Conservation (phyloP, 495 filamentous ascomycete genomes). For the Lineolata rhizophorae region DNA sequence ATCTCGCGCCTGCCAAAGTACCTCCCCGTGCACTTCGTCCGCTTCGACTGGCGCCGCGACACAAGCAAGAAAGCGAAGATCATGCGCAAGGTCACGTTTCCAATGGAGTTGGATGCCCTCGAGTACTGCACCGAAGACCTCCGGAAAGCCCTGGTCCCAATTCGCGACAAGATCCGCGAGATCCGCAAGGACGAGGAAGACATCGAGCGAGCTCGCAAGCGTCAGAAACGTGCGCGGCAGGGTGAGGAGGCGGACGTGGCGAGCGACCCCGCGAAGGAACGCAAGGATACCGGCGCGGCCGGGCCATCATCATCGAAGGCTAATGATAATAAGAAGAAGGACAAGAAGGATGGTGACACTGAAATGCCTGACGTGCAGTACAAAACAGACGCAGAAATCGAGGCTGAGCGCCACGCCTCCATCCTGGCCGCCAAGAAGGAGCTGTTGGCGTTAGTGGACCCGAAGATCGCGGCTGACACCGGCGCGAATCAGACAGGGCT, state of each 20-base stretch:
- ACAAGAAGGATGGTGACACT: slow-evolving; percentile 40
- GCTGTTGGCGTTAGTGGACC: slow-evolving; percentile 49
- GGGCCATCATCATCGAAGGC: slow-evolving; percentile 17
- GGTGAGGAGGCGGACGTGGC: slow-evolving; percentile 31
- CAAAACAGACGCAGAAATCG: slow-evolving; percentile 86
- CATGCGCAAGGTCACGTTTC: slow-evolving; percentile 95
- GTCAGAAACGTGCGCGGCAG: slow-evolving; percentile 54
- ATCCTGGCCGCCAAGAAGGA: slow-evolving; percentile 67
- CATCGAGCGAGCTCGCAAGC: slow-evolving; percentile 65
- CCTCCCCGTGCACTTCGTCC: slow-evolving; percentile 88
- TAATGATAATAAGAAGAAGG: slow-evolving; percentile 22
- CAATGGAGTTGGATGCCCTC: slow-evolving; percentile 73
- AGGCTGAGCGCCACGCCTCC: slow-evolving; percentile 54
- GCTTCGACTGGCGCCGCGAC: slow-evolving; percentile 92
- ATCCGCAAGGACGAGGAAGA: slow-evolving; percentile 88
- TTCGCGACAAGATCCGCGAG: slow-evolving; percentile 87
- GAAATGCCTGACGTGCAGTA: slow-evolving; percentile 52
- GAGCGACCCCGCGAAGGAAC: slow-evolving; percentile 14
- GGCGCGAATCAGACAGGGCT: slow-evolving; percentile 80
- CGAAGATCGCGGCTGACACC: slow-evolving; percentile 45
- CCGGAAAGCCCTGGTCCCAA: slow-evolving; percentile 58
- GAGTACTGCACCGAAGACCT: slow-evolving; percentile 92
- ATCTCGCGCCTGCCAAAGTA: slow-evolving; percentile 86
- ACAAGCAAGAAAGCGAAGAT: slow-evolving; percentile 98
- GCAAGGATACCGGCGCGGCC: slow-evolving; percentile 27